Base-by-base conservation (phyloP, 2,329 filamentous ascomycete species). In the Calonectria hongkongensis region DNA sequence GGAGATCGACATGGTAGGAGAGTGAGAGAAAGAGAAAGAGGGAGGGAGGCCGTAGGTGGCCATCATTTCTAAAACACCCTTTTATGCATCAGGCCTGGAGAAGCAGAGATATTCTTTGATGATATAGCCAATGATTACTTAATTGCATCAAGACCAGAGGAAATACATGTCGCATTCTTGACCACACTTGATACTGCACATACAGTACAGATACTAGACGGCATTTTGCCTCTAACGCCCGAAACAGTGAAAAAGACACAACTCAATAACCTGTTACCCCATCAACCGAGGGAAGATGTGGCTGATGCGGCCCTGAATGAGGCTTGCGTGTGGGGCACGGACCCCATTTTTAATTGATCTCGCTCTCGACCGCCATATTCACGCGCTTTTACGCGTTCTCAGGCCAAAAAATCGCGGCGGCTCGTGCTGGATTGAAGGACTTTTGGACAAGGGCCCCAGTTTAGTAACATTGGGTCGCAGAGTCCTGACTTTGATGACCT, bases 291-390 rank as follows among this genome's bases (percentile, higher is more conserved):
- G 9, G 12, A 48, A 21, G 51, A 36, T 68, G 70, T 68, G 65
- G 70, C 65, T 68, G 36, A 27, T 68, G 70, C 15, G 36, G 30
- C 54, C 6, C 41, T 16, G 12, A 12, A n/a, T 68, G 56, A 63
- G 56, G 54, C 68, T 68, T 54, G 28, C 60, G 66, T 27, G 51
- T 4, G 18, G 48, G 21, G 76, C 78, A 79, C 76, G 69, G 76
- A 66, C 76, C 75, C 18, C 25, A 47, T 43, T 33, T 77, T 80
- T 80, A 79, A 79, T 79, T 79, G 78, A 79, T 77, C 73, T 68
- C 70, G 64, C 64, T n/a, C 28, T 72, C 41, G 69, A 73, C 74
- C 68, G 66, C 62, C 68, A 60, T 66, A 62, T 70, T 71, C 78
- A 70, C 76, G 78, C 68, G 58, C 71, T 66, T 62, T 56, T 70